These are phyloP conservation scores for Penicillium carneum DNA, from an alignment of 2,329 filamentous ascomycete genomes.

Conservation along the genomic window DNA sequence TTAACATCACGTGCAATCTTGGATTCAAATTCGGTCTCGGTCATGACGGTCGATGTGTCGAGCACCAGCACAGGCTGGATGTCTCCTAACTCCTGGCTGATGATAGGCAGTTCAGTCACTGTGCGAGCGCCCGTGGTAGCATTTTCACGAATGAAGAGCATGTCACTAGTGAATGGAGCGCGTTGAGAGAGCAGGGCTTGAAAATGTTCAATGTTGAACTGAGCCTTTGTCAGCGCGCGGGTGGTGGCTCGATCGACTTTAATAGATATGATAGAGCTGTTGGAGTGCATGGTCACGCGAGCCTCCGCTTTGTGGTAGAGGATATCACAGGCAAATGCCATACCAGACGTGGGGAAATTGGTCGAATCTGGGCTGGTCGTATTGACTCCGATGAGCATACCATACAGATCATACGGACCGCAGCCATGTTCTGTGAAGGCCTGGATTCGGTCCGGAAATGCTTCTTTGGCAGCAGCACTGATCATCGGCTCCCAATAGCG, in stretches of 20 bases:
- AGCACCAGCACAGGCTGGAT: slow-evolving; percentile 41
- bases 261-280: slow-evolving; percentile 44
- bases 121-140: slow-evolving; percentile 37
- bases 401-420: slow-evolving; percentile 44
- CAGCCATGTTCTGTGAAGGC: slow-evolving; percentile 40
- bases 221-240: slow-evolving; percentile 26
- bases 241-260: slow-evolving; percentile 31
- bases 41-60: slow-evolving; percentile 43
- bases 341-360: slow-evolving; percentile 37
- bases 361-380: slow-evolving; percentile 26
- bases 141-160: slow-evolving; percentile 43
- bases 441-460: slow-evolving; percentile 22
- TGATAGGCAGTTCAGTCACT: slow-evolving; percentile 42
- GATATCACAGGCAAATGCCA: slow-evolving; percentile 45
- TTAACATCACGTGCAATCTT: slow-evolving; percentile 41
- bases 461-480: slow-evolving; percentile 18
- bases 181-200: slow-evolving; percentile 42
- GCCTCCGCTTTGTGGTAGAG: slow-evolving; percentile 41
- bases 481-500: slow-evolving; percentile 47
- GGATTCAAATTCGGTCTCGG: slow-evolving; percentile 34
- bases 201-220: slow-evolving; percentile 45
- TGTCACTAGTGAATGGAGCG: slow-evolving; percentile 45
- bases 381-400: slow-evolving; percentile 44
- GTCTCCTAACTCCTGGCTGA: slow-evolving; percentile 44
- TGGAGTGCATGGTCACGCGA: slow-evolving; percentile 43